These are phyloP conservation scores for Podila verticillata DNA, from an alignment of 192 early-diverging fungal genomes.

Conservation along the genomic window DNA sequence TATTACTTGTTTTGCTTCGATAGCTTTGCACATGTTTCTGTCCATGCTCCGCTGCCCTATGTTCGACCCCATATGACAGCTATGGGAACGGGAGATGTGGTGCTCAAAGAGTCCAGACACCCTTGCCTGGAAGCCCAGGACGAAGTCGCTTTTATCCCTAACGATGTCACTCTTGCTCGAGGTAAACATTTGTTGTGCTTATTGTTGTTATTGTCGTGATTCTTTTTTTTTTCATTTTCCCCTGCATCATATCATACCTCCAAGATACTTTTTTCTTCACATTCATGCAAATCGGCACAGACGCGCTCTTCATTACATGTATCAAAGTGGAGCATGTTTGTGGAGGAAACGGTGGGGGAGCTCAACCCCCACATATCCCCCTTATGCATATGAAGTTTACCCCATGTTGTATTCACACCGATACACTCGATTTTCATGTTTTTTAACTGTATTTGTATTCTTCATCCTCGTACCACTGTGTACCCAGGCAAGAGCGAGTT, in stretches of 20 bases:
- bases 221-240: background rate
- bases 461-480: too few relatives aligned
- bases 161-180: constrained; percentile 81
- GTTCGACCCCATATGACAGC: constrained; percentile 77
- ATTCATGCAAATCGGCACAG: too few relatives aligned
- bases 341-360: too few relatives aligned
- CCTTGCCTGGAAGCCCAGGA: constrained; percentile 95
- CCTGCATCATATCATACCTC: background rate
- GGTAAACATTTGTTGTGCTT: constrained; percentile 52
- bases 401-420: too few relatives aligned
- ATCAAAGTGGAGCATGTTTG: too few relatives aligned
- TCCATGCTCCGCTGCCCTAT: constrained; percentile 86
- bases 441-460: background rate
- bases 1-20: background rate
- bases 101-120: constrained; percentile 80
- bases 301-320: too few relatives aligned
- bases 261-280: too few relatives aligned
- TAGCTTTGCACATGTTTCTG: constrained; percentile 88
- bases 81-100: constrained; percentile 72
- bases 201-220: too few relatives aligned
- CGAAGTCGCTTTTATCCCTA: constrained; percentile 92
- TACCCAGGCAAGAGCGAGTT: constrained; percentile 68
- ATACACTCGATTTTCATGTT: too few relatives aligned
- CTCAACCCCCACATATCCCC: too few relatives aligned
- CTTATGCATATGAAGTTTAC: too few relatives aligned